A percentile compares a stretch with the other conserved stretches of the same genome.
Evolutionary conservation across 2,329 filamentous ascomycete genomes (phyloP).

Genomic region (Sporothrix schenckii): DNA sequence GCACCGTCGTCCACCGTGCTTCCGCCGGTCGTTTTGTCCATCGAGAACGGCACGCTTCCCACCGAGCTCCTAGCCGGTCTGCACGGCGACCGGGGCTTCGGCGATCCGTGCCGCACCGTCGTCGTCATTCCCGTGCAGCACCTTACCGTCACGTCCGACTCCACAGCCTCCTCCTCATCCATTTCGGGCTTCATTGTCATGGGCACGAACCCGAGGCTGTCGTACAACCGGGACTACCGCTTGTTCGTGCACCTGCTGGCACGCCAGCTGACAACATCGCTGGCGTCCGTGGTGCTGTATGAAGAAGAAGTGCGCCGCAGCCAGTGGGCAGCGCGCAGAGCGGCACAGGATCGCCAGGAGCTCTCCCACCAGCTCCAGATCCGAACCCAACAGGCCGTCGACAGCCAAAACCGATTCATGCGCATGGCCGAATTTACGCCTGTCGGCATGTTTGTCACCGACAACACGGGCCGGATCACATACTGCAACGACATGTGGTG

Average conservation of each 20-base stretch:
- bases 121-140: constrained; percentile 80
- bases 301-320: constrained; percentile 80
- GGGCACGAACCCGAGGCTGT: constrained; percentile 75
- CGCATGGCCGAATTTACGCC: constrained; percentile 83
- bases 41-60: constrained; percentile 68
- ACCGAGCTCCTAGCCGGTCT: constrained; percentile 66
- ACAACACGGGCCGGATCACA: constrained; percentile 68
- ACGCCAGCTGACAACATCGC: constrained; percentile 74
- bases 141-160: constrained; percentile 54
- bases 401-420: constrained; percentile 77
- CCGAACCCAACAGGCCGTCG: constrained; percentile 62
- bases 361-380: constrained; percentile 74
- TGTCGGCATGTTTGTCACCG: constrained; percentile 83
- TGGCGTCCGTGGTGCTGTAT: constrained; percentile 80
- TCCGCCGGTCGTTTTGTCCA: constrained; percentile 67
- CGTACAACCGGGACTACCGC: constrained; percentile 79
- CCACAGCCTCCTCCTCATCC: constrained; percentile 55
- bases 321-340: constrained; percentile 71
- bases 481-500: constrained; percentile 83
- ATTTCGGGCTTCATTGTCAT: constrained; percentile 78
- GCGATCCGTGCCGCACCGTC: constrained; percentile 68
- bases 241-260: constrained; percentile 75
- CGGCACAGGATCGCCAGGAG: constrained; percentile 75
- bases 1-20: not conserved
- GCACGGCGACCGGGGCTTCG: constrained; percentile 63